Percentiles rank a stretch among this genome's conserved stretches.
Conservation (phyloP, 2,329 filamentous ascomycete genomes). For the Aspergillus niger region DNA sequence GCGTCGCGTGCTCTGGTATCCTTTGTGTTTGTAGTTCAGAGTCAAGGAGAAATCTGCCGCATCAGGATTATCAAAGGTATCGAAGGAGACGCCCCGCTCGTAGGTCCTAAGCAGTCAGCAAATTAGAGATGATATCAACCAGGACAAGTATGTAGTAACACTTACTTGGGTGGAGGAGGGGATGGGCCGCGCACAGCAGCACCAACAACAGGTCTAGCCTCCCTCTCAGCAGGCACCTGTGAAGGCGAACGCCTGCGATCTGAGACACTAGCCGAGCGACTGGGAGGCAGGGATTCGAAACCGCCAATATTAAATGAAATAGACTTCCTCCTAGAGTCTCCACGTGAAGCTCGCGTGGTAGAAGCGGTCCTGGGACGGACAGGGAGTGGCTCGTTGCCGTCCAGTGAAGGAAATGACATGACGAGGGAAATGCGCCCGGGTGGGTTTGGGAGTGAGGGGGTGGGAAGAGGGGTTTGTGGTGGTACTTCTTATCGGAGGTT, state of each 20-base stretch:
- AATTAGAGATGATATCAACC: not conserved
- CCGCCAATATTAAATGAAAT: conserved; percentile 42
- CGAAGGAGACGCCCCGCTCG: conserved; percentile 70
- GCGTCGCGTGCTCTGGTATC: conserved; percentile 76
- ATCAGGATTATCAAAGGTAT: conserved; percentile 69
- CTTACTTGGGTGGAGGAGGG: conserved; percentile 46
- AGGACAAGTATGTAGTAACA: not conserved
- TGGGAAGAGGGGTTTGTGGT: not conserved
- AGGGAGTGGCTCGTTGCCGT: conserved; percentile 9
- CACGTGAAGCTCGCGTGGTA: conserved; percentile 23
- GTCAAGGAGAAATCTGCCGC: conserved; percentile 75
- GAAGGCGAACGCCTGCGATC: conserved; percentile 29
- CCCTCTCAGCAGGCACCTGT: conserved; percentile 28
- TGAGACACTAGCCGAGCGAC: conserved; percentile 30
- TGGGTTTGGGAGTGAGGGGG: not conserved
- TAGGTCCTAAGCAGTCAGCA: conserved; percentile 55
- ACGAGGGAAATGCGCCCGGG: not conserved
- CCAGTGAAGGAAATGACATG: conserved; percentile 19
- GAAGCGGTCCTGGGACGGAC: conserved; percentile 17
- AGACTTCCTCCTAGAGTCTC: conserved; percentile 35
- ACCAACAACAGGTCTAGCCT: conserved; percentile 18
- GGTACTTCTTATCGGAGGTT: not conserved
- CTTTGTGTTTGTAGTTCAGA: conserved; percentile 80
- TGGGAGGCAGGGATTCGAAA: conserved; percentile 31
- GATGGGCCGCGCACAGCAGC: conserved; percentile 34